Conservation (phyloP, 176 grass and related monocot genomes). For the Saccharum officinarum region DNA sequence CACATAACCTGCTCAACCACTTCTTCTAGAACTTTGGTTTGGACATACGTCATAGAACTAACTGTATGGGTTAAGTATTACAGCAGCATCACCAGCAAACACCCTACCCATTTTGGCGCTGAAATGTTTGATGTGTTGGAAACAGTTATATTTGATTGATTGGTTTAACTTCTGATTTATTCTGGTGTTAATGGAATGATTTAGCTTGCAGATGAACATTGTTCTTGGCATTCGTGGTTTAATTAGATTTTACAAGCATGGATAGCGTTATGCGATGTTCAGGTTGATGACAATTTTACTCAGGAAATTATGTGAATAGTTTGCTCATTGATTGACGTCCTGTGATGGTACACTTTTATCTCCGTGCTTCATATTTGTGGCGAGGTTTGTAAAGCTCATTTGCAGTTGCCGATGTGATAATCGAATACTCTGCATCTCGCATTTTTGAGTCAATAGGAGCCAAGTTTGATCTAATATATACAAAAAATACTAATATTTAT, state of each 20-base stretch:
- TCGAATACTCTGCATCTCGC: no score
- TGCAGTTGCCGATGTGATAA: no score
- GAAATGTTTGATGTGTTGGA: slow-evolving; percentile 24
- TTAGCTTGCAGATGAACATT: neutral
- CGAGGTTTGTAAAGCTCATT: neutral
- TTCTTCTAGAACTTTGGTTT: no score
- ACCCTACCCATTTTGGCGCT: neutral
- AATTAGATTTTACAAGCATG: neutral
- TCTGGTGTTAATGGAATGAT: neutral
- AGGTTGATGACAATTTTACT: neutral
- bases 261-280: neutral
- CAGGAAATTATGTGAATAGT: neutral
- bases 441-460: no score
- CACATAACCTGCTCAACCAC: no score
- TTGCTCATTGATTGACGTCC: neutral
- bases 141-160: slow-evolving; percentile 13
- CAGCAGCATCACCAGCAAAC: no score
- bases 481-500: no score
- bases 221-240: neutral
- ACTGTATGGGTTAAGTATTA: no score
- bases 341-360: no score
- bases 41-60: no score
- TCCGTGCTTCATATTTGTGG: neutral
- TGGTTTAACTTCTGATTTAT: neutral
- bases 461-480: no score